Base-by-base conservation (phyloP, 2,329 filamentous ascomycete species). In the Talaromyces sp. region DNA sequence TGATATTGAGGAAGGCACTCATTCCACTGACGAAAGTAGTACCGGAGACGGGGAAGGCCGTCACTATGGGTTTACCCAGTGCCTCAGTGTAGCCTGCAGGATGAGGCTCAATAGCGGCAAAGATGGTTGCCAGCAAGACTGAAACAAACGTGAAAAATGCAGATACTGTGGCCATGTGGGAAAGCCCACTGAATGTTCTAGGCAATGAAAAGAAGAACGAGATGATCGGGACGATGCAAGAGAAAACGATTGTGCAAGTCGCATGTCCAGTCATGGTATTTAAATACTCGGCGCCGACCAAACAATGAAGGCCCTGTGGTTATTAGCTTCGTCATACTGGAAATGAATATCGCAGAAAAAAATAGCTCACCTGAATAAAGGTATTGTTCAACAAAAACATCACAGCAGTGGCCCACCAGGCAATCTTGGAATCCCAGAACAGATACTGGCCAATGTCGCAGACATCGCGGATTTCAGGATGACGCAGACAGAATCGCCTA, bases 341-440 rank as follows among this genome's bases (percentile, higher is more conserved):
- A 11, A 16, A 8, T 7, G 6, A 13, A 27, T 52, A 43, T 19
- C 6, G n/a, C 16, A n/a, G 11, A 19, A 22, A 24, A 39, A 24
- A 39, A 27, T 24, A 24, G 43, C 35, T 72, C 72, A 84, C 89
- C 79, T 92, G 89, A 70, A 96, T 95, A 76, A 95, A 95, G 16
- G 92, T 96, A 76, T 97, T 97, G 84, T 97, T 97, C 68, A 97
- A 78, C 54, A 97, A 80, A 77, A 97, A 97, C 90, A 96, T 96
- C 75, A 92, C 80, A 1, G 92, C 93, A 1, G 87, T 89, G 63
- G 84, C 79, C 71, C 82, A 88, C 81, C 87, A 89, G 2, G 84
- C 87, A 86, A 89, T 91, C 66, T 85, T 87, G 76, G 91, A 88
- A 69, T 90, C 89, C 89, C 90, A 96, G 79, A 96, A 97, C 24